Percentiles rank a stretch among this genome's conserved stretches.
Evolutionary conservation across 169 alveolate species (phyloP).

Genomic region (Cryptosporidium andersoni): DNA sequence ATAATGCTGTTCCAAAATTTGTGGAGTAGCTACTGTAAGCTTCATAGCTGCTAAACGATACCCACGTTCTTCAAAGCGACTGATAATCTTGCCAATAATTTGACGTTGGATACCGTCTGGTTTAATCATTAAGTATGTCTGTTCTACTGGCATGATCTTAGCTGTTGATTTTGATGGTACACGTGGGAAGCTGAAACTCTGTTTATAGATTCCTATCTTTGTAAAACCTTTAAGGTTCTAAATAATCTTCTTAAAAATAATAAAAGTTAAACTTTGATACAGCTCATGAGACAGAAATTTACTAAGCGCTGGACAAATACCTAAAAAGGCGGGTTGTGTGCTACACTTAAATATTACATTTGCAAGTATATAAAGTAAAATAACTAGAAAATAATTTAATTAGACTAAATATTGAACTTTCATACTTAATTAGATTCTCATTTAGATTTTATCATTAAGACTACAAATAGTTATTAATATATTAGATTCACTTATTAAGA

Average conservation of each 20-base stretch:
- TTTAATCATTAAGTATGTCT: slow-evolving; percentile 97
- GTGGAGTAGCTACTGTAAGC: slow-evolving; percentile 84
- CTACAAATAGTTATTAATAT: too few relatives aligned
- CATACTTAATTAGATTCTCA: too few relatives aligned
- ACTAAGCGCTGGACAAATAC: too few relatives aligned
- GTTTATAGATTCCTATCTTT: slow-evolving; percentile 62
- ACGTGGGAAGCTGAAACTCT: slow-evolving; percentile 70
- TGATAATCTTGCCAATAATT: slow-evolving; percentile 91
- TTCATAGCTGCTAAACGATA: slow-evolving; percentile 94
- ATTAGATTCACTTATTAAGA: too few relatives aligned
- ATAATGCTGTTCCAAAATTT: slow-evolving; percentile 92
- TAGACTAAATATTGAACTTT: too few relatives aligned
- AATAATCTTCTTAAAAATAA: not conserved
- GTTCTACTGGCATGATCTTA: slow-evolving; percentile 75
- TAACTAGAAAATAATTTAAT: too few relatives aligned
- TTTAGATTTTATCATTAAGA: too few relatives aligned
- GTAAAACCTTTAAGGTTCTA: slow-evolving; percentile 43
- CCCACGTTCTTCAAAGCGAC: slow-evolving; percentile 95
- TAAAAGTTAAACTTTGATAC: not conserved
- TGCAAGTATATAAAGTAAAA: too few relatives aligned
- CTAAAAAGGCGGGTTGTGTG: too few relatives aligned
- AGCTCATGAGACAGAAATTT: slow-evolving; percentile 1
- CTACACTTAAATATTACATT: too few relatives aligned
- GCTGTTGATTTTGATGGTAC: slow-evolving; percentile 14
- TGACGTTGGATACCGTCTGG: slow-evolving; percentile 99